Evolutionary conservation across 768 basidiomycete genomes (phyloP).

Genomic region (Lactarius sp.): DNA sequence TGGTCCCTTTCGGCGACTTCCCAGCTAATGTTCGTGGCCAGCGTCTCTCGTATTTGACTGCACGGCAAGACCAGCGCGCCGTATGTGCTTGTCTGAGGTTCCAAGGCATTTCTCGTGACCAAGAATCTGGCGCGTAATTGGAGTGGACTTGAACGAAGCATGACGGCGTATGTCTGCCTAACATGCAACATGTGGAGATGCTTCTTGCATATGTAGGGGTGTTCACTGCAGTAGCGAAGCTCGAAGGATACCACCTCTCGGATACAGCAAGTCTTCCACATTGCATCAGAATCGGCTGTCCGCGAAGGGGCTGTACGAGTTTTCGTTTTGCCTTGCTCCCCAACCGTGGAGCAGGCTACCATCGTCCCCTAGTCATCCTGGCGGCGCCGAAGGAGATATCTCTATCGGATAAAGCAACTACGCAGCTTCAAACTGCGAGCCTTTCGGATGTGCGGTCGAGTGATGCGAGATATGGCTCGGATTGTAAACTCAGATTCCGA

Average conservation of each 20-base stretch:
- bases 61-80: neutral
- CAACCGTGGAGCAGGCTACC: neutral
- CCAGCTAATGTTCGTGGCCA: neutral
- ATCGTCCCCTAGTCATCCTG: neutral
- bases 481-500: neutral
- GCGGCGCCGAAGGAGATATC: neutral
- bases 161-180: slow-evolving; percentile 12
- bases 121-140: slow-evolving; percentile 7
- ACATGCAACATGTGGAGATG: slow-evolving; percentile 2
- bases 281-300: neutral
- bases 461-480: neutral
- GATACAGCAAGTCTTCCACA: slow-evolving; percentile 4
- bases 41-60: neutral
- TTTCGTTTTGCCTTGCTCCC: neutral
- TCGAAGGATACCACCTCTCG: neutral
- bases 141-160: slow-evolving; percentile 6
- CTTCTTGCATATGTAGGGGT: slow-evolving; percentile 5
- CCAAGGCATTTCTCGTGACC: neutral
- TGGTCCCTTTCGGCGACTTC: slow-evolving; percentile 15
- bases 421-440: neutral
- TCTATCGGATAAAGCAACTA: neutral
- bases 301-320: neutral
- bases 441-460: neutral
- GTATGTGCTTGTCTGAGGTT: neutral
- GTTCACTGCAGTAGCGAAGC: slow-evolving; percentile 1